phyloP scores from a whole-genome alignment of 192 early-diverging fungal species.

The Entomortierella lignicola region DNA sequence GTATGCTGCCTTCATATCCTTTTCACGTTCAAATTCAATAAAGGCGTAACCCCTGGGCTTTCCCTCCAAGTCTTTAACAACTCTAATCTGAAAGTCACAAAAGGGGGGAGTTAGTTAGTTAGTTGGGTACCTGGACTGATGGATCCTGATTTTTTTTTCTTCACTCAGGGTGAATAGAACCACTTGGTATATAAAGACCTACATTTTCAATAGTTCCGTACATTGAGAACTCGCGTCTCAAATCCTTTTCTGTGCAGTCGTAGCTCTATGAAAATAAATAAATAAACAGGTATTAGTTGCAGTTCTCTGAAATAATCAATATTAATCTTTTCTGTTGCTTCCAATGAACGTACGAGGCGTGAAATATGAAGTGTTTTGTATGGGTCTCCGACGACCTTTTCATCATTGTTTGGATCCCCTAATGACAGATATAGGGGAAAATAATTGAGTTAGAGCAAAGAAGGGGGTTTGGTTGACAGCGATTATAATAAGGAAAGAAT shows the following conservation, averaged over 20 bases:
- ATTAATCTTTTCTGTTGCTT: no score
- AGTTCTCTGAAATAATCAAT: no score
- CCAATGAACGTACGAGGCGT: constrained; percentile 67
- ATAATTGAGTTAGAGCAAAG: no score
- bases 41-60: constrained; percentile 95
- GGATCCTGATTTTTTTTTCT: no score
- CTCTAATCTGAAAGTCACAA: constrained; percentile 61
- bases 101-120: not conserved
- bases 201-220: constrained; percentile 87
- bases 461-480: no score
- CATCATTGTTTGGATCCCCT: constrained; percentile 82
- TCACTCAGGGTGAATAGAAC: no score
- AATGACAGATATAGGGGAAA: not conserved
- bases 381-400: constrained; percentile 82
- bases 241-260: constrained; percentile 79
- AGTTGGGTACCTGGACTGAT: not conserved
- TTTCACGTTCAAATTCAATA: constrained; percentile 92
- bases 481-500: no score
- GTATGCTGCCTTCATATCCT: constrained; percentile 72
- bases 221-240: constrained; percentile 79
- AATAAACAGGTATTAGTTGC: no score
- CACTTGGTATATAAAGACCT: constrained; percentile 45
- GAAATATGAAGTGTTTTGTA: constrained; percentile 94
- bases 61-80: constrained; percentile 75
- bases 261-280: constrained; percentile 61